A percentile compares a stretch with the other conserved stretches of the same genome.
These are phyloP conservation scores for Volvariella surrecta DNA, from an alignment of 1,284 basidiomycete genomes.

Conservation along the genomic window DNA sequence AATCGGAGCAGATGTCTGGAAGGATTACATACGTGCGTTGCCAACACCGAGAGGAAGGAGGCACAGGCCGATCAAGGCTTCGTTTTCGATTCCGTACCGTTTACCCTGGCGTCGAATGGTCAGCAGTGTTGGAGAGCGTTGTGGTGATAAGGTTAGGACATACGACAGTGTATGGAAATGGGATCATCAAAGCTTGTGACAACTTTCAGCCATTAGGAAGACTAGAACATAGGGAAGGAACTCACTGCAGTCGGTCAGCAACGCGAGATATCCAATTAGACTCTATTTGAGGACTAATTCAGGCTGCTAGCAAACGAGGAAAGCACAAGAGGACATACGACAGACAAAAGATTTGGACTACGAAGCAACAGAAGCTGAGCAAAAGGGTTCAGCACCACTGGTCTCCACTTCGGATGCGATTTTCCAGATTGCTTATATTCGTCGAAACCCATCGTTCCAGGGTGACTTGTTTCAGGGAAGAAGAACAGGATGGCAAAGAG, in stretches of 20 bases:
- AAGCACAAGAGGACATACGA: slow-evolving; percentile 33
- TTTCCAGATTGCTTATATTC: slow-evolving; percentile 16
- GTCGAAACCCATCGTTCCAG: slow-evolving; percentile 38
- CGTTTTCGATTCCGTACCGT: slow-evolving; percentile 50
- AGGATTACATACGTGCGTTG: slow-evolving; percentile 5
- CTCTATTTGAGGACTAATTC: too few species aligned
- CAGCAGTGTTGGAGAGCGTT: too few species aligned
- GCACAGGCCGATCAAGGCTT: slow-evolving; percentile 13
- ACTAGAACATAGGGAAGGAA: too few species aligned
- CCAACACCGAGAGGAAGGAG: slow-evolving; percentile 6
- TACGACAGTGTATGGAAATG: slow-evolving; percentile 33
- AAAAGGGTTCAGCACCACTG: slow-evolving; percentile 55
- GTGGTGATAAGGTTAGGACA: slow-evolving; percentile 4
- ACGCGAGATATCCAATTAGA: slow-evolving; percentile 15
- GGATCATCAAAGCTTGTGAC: too few species aligned
- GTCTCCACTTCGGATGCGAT: slow-evolving; percentile 22
- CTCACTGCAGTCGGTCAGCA: too few species aligned
- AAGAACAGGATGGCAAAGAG: slow-evolving; percentile 39
- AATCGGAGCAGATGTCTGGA: background rate
- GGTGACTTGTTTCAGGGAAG: slow-evolving; percentile 63
- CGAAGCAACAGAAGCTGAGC: slow-evolving; percentile 39
- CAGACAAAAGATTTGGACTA: slow-evolving; percentile 47
- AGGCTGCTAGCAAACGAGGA: background rate
- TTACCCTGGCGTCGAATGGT: slow-evolving; percentile 31
- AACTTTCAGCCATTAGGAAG: too few species aligned